Base-by-base conservation (phyloP, 2,329 filamentous ascomycete genomes). In the Plectosphaerella sp. region DNA sequence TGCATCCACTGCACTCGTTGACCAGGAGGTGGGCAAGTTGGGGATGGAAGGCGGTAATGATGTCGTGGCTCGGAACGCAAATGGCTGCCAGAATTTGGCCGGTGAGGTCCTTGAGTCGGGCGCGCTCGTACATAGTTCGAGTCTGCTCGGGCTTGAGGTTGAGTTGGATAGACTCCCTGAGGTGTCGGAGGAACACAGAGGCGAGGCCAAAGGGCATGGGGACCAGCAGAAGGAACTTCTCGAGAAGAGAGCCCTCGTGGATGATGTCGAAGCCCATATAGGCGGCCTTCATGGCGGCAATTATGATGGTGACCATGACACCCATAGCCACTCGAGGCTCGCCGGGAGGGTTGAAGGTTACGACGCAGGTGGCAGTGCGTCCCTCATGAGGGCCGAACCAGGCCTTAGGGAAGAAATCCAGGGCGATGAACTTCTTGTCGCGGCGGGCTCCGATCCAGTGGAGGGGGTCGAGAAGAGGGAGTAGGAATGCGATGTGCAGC, bases 401-500 rank as follows among this genome's bases (percentile, higher is more conserved):
- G 5, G 52, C 41, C 7, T 50, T 43, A 1, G 54, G 54, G 25
- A 42, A 51, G 28, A 57, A 56, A 6, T 57, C 51, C 6, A 57
- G 45, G 4, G n/a, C n/a, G 5, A 48, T 45, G 5, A 42, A 62
- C 3, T 52, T 57, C 14, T 58, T 64, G 15, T 59, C 33, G 3
- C 49, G 37, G 4, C 48, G 49, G 22, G 14, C 50, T 3, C 15
- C 45, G 45, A 65, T 64, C 35, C 53, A 55, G 0, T 51, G 54
- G 1, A 67, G 22, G 1, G 51, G 7, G 1, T 59, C 33, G 4
- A 69, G 16, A 0, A 69, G 28, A 0, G 45, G 28, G 6, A 54
- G 41, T 1, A 63, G 56, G 3, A 50, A 18, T 1, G 57, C 57
- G 14, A 69, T 56, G 46, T 64, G 58, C 1, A 69, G 35, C 0